Conservation (phyloP, 257 asterid species). For the Galeopsis tetrahit region DNA sequence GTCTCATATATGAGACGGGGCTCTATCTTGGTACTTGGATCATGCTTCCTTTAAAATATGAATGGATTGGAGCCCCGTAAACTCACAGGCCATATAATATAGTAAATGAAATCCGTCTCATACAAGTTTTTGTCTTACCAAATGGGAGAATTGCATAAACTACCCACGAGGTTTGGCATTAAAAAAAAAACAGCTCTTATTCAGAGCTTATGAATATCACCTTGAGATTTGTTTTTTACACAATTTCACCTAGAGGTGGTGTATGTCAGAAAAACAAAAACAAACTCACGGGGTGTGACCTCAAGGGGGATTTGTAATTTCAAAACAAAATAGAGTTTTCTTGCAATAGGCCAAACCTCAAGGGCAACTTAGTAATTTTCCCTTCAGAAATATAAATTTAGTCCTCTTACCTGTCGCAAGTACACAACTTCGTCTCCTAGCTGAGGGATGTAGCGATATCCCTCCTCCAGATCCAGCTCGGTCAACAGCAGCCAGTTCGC, state of each 20-base stretch:
- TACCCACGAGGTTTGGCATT: background rate
- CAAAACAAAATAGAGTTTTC: conserved; percentile 1
- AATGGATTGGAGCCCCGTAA: no score
- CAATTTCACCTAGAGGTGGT: background rate
- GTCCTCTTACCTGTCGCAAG: conserved; percentile 76
- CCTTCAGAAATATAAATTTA: conserved; percentile 2
- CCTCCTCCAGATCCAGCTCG: conserved; percentile 86
- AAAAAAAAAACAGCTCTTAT: background rate
- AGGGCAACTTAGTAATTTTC: background rate
- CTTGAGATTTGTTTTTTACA: background rate
- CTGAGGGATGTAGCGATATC: conserved; percentile 96
- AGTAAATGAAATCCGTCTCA: no score
- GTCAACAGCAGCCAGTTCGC: conserved; percentile 76
- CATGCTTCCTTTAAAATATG: no score
- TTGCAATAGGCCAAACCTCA: background rate
- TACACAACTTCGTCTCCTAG: conserved; percentile 90
- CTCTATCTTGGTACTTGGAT: no score
- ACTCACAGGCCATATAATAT: no score
- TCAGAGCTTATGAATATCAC: background rate
- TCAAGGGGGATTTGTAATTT: background rate
- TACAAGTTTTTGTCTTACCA: background rate
- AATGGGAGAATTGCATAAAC: conserved; percentile 2
- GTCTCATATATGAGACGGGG: no score
- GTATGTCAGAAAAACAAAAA: background rate
- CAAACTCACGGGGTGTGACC: background rate